phyloP scores from a whole-genome alignment of 257 asterid species.

The Cruciata laevipes region DNA sequence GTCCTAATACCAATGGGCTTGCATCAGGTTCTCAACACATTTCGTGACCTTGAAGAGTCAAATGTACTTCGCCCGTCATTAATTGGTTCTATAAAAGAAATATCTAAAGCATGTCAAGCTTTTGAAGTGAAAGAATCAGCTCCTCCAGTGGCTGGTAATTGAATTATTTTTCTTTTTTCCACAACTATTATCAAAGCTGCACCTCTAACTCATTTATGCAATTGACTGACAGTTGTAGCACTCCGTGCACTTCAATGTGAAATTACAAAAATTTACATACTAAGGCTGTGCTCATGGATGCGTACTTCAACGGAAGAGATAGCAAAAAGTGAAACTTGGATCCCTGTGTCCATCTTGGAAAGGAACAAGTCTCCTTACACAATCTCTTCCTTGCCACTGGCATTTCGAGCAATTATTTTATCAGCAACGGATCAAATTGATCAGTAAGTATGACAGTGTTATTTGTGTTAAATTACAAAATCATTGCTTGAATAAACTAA shows the following conservation, averaged over 20 bases:
- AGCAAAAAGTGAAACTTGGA: constrained; percentile 85
- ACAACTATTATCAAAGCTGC: constrained; percentile 19
- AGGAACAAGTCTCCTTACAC: constrained; percentile 91
- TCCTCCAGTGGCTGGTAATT: constrained; percentile 75
- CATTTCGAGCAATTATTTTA: constrained; percentile 66
- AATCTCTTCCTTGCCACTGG: constrained; percentile 85
- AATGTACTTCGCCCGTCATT: constrained; percentile 70
- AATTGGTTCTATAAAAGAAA: constrained; percentile 75
- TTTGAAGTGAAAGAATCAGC: constrained; percentile 93
- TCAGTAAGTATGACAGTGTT: constrained; percentile 44
- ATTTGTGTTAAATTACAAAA: background rate
- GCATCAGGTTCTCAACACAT: constrained; percentile 68
- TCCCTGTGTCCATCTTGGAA: constrained; percentile 82
- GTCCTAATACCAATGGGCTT: constrained; percentile 9
- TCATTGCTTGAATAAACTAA: no score
- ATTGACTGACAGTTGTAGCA: constrained; percentile 52
- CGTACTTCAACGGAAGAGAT: constrained; percentile 76
- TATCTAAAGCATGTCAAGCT: constrained; percentile 66
- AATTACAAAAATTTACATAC: constrained; percentile 67
- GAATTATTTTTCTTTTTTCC: constrained; percentile 1
- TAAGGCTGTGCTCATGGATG: constrained; percentile 98
- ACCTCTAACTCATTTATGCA: constrained; percentile 19
- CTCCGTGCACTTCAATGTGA: constrained; percentile 75
- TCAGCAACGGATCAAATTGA: constrained; percentile 87
- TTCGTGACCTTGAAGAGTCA: constrained; percentile 81